Base-by-base conservation (phyloP, 768 basidiomycete genomes). In the Naganishia onofrii region DNA sequence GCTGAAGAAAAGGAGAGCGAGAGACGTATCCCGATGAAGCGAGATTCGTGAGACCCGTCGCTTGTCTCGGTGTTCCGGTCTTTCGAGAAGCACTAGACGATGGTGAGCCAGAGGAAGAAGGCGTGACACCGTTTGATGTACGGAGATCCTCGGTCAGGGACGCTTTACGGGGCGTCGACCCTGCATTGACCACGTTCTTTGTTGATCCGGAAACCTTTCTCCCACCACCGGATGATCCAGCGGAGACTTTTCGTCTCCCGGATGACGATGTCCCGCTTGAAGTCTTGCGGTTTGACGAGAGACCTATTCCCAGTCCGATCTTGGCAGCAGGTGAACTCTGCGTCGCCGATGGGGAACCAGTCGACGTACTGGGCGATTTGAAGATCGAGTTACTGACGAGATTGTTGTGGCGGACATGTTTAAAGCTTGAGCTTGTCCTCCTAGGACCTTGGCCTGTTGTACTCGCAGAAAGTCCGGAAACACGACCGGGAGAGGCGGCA, bases 331-430 rank as follows among this genome's bases (percentile, higher is more conserved):
- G 38, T 46, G 53, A 44, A 56, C 55, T 67, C 67, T 29, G 29
- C n/a, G 15, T 15, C 8, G 42, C 29, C 31, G 21, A 66, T 6
- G 66, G 34, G 34, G 32, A 31, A 8, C 42, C 51, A 23, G 21
- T 26, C 17, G 58, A 21, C 19, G 34, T 21, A 28, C 48, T 38
- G 2, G 51, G 31, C 23, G 67, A 75, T 64, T 82, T 82, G 79
- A 82, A 82, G 0, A 78, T 76, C 29, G 78, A 79, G 65, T 80
- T 81, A 52, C 76, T 77, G 38, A 82, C 81, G 36, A 82, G 76
- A 12, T 76, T 77, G 68, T 81, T 80, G 38, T 66, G 74, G 17
- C 79, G 77, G 44, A 82, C 78, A 68, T 82, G 81, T 73, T 82
- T 82, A 77, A 80, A 82, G 19, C 74, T 76, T n/a, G 73, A 76